These are phyloP conservation scores for Benincasa hispida DNA, from an alignment of 306 rosid species.

Conservation along the genomic window DNA sequence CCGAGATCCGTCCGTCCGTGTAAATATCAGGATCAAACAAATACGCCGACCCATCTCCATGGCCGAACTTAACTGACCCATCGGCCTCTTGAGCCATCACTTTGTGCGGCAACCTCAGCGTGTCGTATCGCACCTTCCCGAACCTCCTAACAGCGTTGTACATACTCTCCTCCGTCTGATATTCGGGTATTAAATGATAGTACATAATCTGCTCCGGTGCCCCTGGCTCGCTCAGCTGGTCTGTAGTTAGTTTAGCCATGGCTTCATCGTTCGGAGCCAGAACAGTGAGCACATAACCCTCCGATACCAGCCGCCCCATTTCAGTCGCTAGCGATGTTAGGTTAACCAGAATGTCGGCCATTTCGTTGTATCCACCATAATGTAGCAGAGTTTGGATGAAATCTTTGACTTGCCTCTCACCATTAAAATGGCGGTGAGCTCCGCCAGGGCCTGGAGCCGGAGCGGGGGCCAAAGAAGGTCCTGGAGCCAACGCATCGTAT, in stretches of 20 bases:
- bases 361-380: slow-evolving; percentile 20
- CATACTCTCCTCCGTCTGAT: slow-evolving; percentile 28
- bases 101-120: slow-evolving; percentile 14
- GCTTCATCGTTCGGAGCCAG: slow-evolving; percentile 26
- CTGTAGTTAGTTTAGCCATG: slow-evolving; percentile 23
- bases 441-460: slow-evolving; percentile 23
- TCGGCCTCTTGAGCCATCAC: slow-evolving; percentile 23
- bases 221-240: slow-evolving; percentile 22
- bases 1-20: slow-evolving; percentile 24
- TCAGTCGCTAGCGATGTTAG: slow-evolving; percentile 18
- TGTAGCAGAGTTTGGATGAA: slow-evolving; percentile 18
- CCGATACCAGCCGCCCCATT: slow-evolving; percentile 21
- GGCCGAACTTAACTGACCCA: slow-evolving; percentile 22
- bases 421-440: slow-evolving; percentile 17
- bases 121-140: slow-evolving; percentile 18
- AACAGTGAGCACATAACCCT: slow-evolving; percentile 22
- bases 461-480: slow-evolving; percentile 19
- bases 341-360: slow-evolving; percentile 21
- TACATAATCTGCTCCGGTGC: slow-evolving; percentile 24
- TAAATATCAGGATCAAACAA: slow-evolving; percentile 23
- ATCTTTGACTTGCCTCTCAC: slow-evolving; percentile 17
- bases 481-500: slow-evolving; percentile 18
- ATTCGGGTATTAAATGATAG: slow-evolving; percentile 19
- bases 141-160: slow-evolving; percentile 19
- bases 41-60: slow-evolving; percentile 16